Conservation (phyloP, 176 grass and related monocot genomes). For the Avena atlantica region DNA sequence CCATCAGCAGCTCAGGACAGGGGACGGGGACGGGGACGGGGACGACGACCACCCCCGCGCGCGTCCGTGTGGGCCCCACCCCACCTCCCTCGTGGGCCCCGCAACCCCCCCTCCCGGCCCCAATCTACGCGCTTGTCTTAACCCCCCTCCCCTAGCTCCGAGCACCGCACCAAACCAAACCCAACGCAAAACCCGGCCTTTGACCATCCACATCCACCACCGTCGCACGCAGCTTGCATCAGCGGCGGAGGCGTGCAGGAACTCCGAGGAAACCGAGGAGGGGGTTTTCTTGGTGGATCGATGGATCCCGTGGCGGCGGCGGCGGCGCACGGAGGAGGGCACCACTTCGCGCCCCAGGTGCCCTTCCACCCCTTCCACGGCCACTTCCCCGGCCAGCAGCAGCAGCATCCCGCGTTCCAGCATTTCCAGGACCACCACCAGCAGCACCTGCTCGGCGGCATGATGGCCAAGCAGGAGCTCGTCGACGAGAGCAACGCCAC, state of each 20-base stretch:
- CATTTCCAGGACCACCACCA: slow-evolving; percentile 58
- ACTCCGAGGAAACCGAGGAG: background rate
- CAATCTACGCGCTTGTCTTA: slow-evolving; percentile 68
- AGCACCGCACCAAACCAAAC: slow-evolving; percentile 18
- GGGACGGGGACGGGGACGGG: background rate
- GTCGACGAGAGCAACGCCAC: slow-evolving; percentile 59
- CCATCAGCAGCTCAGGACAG: slow-evolving; percentile 33
- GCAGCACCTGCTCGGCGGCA: slow-evolving; percentile 20
- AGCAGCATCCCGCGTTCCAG: slow-evolving; percentile 60
- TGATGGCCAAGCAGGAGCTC: slow-evolving; percentile 61
- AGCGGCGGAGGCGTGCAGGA: background rate
- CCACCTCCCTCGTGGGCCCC: slow-evolving; percentile 4
- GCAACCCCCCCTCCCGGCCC: background rate
- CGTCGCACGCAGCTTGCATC: background rate
- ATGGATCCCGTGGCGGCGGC: slow-evolving; percentile 88
- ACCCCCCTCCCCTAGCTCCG: slow-evolving; percentile 23
- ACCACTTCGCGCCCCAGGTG: slow-evolving; percentile 63
- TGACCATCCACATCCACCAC: background rate
- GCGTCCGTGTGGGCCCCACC: slow-evolving; percentile 10
- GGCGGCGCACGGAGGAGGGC: slow-evolving; percentile 49
- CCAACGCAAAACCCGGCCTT: slow-evolving; percentile 42
- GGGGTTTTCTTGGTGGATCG: background rate
- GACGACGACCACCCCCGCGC: background rate
- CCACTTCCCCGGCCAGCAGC: slow-evolving; percentile 58
- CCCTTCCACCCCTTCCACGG: slow-evolving; percentile 60